A percentile compares a stretch with the other conserved stretches of the same genome.
Conservation (phyloP, 208 protist species). For the Blechomonas ayalai region DNA sequence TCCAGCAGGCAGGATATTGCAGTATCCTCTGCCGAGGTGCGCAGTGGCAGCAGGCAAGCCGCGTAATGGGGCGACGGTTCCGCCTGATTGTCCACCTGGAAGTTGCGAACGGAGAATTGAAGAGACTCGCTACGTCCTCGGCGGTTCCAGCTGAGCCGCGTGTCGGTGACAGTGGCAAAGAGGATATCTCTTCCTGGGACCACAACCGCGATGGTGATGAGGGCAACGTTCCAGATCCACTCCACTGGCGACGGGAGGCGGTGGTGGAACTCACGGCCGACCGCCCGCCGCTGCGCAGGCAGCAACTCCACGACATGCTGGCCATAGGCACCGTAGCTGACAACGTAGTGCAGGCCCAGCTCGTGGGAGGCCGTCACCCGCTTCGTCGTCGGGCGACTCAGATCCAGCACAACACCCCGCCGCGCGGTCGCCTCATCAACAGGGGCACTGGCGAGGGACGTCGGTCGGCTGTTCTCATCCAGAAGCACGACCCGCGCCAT, state of each 20-base stretch:
- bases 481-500: conserved; percentile 15
- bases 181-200: conserved; percentile 53
- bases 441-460: conserved; percentile 1
- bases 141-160: conserved; percentile 51
- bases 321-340: conserved; percentile 41
- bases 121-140: conserved; percentile 30
- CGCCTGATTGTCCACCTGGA: conserved; percentile 86
- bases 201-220: conserved; percentile 63
- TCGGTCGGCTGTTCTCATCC: conserved; percentile 1
- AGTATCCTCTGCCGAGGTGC: conserved; percentile 14
- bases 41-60: conserved; percentile 61
- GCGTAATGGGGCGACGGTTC: conserved; percentile 71
- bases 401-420: not conserved
- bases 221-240: conserved; percentile 45
- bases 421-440: not conserved
- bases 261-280: conserved; percentile 9
- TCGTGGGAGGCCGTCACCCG: conserved; percentile 14
- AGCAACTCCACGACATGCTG: conserved; percentile 61
- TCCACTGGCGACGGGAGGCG: conserved; percentile 38
- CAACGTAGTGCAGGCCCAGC: conserved; percentile 29
- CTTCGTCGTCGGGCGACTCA: too few relatives aligned
- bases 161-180: conserved; percentile 59
- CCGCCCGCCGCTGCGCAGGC: conserved; percentile 5
- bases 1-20: conserved; percentile 55
- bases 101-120: conserved; percentile 67